phyloP scores from a whole-genome alignment of 768 basidiomycete species.

The Kwoniella newhampshirensis region DNA sequence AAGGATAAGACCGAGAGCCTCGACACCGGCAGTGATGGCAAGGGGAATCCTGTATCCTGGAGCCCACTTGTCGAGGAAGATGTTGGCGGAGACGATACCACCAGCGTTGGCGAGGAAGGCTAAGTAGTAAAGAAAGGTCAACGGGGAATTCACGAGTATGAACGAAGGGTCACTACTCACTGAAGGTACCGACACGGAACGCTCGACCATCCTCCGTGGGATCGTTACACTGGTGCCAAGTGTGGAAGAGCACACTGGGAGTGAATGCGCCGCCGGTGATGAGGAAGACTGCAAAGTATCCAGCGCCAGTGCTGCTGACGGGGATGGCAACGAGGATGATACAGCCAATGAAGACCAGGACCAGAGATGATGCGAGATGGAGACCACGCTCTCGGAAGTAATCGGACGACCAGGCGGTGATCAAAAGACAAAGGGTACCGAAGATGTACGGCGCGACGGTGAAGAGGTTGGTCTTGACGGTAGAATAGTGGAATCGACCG shows the following conservation, averaged over 20 bases:
- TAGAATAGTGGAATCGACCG: conserved; percentile 57
- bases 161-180: background rate
- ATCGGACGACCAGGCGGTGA: conserved; percentile 60
- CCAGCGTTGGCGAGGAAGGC: conserved; percentile 29
- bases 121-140: background rate
- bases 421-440: conserved; percentile 58
- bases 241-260: conserved; percentile 26
- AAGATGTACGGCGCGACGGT: conserved; percentile 62
- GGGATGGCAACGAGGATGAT: conserved; percentile 57
- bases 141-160: background rate
- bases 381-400: conserved; percentile 54
- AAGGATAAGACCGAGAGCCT: conserved; percentile 18
- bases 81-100: conserved; percentile 35
- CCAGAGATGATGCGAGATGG: conserved; percentile 21
- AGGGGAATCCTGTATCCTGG: conserved; percentile 24
- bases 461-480: conserved; percentile 60
- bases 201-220: conserved; percentile 41
- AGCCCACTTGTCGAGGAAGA: conserved; percentile 31
- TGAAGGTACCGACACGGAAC: conserved; percentile 18
- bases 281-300: conserved; percentile 63
- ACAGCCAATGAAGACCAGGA: conserved; percentile 28
- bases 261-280: conserved; percentile 56
- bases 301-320: conserved; percentile 55
- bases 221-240: conserved; percentile 59
- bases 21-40: conserved; percentile 23